Conservation (phyloP, 441 rosid genomes). For the Populus hybrid region DNA sequence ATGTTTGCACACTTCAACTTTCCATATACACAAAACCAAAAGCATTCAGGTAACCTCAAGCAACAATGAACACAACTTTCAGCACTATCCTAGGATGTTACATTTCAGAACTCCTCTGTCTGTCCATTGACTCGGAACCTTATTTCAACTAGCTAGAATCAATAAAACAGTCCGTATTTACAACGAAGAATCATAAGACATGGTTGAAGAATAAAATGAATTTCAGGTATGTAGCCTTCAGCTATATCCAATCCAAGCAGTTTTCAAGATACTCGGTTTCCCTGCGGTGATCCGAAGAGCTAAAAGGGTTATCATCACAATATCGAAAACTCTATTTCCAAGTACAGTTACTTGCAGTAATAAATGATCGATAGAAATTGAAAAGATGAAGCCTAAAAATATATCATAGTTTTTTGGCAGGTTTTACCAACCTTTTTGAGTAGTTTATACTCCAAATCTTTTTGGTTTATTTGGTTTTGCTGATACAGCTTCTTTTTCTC, state of each 20-base stretch:
- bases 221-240: slow-evolving; percentile 16
- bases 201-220: slow-evolving; percentile 31
- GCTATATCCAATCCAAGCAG: slow-evolving; percentile 12
- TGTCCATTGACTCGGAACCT: slow-evolving; percentile 16
- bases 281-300: slow-evolving; percentile 28
- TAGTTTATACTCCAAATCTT: slow-evolving; percentile 33
- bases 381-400: not conserved
- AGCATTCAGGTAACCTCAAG: slow-evolving; percentile 16
- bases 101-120: slow-evolving; percentile 16
- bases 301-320: not conserved
- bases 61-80: slow-evolving; percentile 16
- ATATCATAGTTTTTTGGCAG: not conserved
- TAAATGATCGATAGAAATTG: not conserved
- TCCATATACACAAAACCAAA: slow-evolving; percentile 20
- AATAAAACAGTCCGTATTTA: slow-evolving; percentile 27
- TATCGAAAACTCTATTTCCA: not conserved
- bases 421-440: slow-evolving; percentile 39
- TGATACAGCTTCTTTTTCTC: slow-evolving; percentile 54
- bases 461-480: slow-evolving; percentile 39
- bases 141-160: slow-evolving; percentile 22
- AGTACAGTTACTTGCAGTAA: too few species aligned
- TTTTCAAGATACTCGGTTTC: slow-evolving; percentile 24
- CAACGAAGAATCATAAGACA: slow-evolving; percentile 28
- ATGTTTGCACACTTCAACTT: not conserved
- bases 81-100: slow-evolving; percentile 17